Percentiles rank a stretch among this genome's conserved stretches.
These are phyloP conservation scores for Rhodomyrtus psidioides DNA, from an alignment of 441 rosid genomes.

Conservation along the genomic window DNA sequence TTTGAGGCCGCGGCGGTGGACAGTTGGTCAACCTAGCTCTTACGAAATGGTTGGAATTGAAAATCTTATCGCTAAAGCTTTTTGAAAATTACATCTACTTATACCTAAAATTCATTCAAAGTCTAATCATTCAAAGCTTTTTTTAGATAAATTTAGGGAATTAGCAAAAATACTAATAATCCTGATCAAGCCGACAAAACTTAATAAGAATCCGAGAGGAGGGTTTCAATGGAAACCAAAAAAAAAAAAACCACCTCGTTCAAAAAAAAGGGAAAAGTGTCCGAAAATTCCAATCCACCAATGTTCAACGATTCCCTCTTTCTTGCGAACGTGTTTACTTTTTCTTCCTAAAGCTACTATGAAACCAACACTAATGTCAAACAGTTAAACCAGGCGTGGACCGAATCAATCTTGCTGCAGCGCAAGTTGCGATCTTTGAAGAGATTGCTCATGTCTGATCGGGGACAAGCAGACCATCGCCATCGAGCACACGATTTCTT, in stretches of 20 bases:
- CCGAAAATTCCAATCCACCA: too few relatives aligned
- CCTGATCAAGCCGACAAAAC: neutral
- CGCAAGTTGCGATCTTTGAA: neutral
- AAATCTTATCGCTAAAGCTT: too few relatives aligned
- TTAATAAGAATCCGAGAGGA: too few relatives aligned
- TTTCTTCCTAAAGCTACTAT: neutral
- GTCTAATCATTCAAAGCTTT: neutral
- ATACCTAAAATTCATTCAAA: too few relatives aligned
- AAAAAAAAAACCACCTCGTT: neutral
- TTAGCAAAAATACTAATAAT: too few relatives aligned
- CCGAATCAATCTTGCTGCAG: neutral
- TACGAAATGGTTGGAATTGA: neutral
- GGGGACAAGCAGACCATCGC: neutral
- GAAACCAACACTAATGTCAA: neutral
- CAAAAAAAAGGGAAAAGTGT: too few relatives aligned
- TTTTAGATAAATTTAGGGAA: neutral
- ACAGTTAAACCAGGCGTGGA: neutral
- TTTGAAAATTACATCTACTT: too few relatives aligned
- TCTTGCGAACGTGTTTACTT: neutral
- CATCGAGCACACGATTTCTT: neutral
- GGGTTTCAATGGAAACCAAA: neutral
- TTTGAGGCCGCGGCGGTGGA: neutral
- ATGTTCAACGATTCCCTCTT: neutral
- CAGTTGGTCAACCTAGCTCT: neutral
- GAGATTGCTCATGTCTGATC: neutral